Evolutionary conservation across 345 rosid species (phyloP), one percentile per base, ranked within the genome.

Genomic region (Citrus glauca): DNA sequence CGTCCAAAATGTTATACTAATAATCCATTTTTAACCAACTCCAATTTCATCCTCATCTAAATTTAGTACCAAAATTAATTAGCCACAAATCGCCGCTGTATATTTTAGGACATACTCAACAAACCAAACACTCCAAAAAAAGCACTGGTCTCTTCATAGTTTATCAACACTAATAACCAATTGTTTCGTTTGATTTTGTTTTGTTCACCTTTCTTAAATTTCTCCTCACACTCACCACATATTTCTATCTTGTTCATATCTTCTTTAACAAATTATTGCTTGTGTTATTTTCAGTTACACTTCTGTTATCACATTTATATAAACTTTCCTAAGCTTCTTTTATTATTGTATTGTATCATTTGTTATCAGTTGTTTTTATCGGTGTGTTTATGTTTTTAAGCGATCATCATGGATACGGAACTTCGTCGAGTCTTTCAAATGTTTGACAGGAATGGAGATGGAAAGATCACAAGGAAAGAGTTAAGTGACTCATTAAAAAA

Each of bases 361-460:
- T 45, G 4, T 53, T 53, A 24, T 48, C 17, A 13, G 19, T 70
- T 50, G 73, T 30, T 11, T 16, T 50, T 17, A 22, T 16, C 1
- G 0, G 10, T 3, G 48, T 45, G 14, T 5, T 14, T 40, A 48
- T 11, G 1, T 17, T 28, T 19, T 10, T 35, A 19, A 66, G 69
- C 4, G 48, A 35, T 66, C 70, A 66, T 20, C 59, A 92, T 92
- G 94, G 98, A 92, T 74, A 85, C 89, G 2, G 98, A 94, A 84
- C 87, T 89, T n/a, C 86, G 86, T 2, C 84, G 98, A 69, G 91
- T 96, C 57, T 94, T 96, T 73, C 94, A 94, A 79, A 91, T 96
- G 98, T 96, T 94, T 10, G 98, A 94, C 72, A 87, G 76, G 76
- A 92, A 96, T 19, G 95, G 95, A 53, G 99, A 96, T 24, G 98